Evolutionary conservation across 2,329 filamentous ascomycete species (phyloP).

Genomic region (Dothiorella sarmentorum): DNA sequence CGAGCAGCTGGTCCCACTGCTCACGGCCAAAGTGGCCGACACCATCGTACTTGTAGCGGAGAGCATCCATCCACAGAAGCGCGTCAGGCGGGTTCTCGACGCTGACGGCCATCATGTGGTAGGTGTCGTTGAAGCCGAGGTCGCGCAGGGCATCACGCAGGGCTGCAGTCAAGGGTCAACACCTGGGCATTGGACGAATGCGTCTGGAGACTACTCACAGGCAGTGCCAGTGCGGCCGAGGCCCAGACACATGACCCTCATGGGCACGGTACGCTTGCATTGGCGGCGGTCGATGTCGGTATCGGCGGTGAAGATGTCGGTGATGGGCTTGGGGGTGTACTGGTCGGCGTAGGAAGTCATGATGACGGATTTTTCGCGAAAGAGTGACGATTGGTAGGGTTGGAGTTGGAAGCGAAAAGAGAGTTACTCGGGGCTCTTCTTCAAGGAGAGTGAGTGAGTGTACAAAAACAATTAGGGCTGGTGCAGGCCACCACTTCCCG

Average conservation of each 20-base stretch:
- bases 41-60: slow-evolving; percentile 60
- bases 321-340: slow-evolving; percentile 49
- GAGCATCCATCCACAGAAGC: slow-evolving; percentile 67
- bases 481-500: slow-evolving; percentile 12
- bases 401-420: not conserved
- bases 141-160: slow-evolving; percentile 46
- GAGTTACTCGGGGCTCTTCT: not conserved
- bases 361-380: not conserved
- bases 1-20: slow-evolving; percentile 49
- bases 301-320: slow-evolving; percentile 62
- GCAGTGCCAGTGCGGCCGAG: slow-evolving; percentile 69
- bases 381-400: not conserved
- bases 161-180: slow-evolving; percentile 36
- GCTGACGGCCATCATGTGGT: slow-evolving; percentile 63
- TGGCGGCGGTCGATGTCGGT: slow-evolving; percentile 65
- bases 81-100: slow-evolving; percentile 67
- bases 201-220: slow-evolving; percentile 49
- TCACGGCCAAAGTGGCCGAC: slow-evolving; percentile 44
- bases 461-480: slow-evolving; percentile 10
- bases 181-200: slow-evolving; percentile 25
- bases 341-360: slow-evolving; percentile 17
- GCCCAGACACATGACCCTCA: slow-evolving; percentile 69
- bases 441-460: slow-evolving; percentile 1
- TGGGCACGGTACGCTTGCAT: slow-evolving; percentile 64
- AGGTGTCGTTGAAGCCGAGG: slow-evolving; percentile 24